phyloP scores from a whole-genome alignment of 305 asterid genomes.

The Solanum aculeatissimum region DNA sequence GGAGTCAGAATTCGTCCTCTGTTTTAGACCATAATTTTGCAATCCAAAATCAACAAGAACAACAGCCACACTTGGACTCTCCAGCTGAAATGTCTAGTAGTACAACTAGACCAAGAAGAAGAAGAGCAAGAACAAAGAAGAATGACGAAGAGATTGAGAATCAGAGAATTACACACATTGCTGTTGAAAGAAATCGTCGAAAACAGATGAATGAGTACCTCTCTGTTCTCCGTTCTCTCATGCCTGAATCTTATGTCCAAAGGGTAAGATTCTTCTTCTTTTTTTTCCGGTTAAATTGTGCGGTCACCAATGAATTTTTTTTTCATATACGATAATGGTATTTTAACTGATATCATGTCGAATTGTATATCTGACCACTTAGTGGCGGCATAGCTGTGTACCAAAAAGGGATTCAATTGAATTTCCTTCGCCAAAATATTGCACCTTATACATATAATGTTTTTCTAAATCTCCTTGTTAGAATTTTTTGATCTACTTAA shows the following conservation, averaged over 20 bases:
- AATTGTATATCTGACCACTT: neutral
- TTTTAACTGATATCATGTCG: neutral
- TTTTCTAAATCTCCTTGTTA: too few species aligned
- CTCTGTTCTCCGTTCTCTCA: conserved; percentile 16
- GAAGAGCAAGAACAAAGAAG: conserved; percentile 17
- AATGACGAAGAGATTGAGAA: conserved; percentile 25
- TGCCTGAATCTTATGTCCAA: conserved; percentile 28
- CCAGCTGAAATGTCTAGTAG: neutral
- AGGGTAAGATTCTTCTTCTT: conserved; percentile 9
- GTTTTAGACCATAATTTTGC: neutral
- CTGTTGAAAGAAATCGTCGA: conserved; percentile 29
- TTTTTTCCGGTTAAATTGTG: neutral
- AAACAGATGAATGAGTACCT: conserved; percentile 35
- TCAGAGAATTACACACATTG: conserved; percentile 36
- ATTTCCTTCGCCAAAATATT: neutral
- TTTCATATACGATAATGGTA: too few species aligned
- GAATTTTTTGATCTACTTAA: neutral
- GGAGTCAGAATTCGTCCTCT: conserved; percentile 8
- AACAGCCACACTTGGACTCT: neutral
- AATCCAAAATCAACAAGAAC: neutral
- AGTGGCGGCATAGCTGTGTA: neutral
- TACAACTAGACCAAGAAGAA: conserved; percentile 1
- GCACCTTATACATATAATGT: neutral
- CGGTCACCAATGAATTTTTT: too few species aligned
- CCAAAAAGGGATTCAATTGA: neutral